phyloP scores from a whole-genome alignment of 805 yeast genomes.

The Jamesozyma piceae region DNA sequence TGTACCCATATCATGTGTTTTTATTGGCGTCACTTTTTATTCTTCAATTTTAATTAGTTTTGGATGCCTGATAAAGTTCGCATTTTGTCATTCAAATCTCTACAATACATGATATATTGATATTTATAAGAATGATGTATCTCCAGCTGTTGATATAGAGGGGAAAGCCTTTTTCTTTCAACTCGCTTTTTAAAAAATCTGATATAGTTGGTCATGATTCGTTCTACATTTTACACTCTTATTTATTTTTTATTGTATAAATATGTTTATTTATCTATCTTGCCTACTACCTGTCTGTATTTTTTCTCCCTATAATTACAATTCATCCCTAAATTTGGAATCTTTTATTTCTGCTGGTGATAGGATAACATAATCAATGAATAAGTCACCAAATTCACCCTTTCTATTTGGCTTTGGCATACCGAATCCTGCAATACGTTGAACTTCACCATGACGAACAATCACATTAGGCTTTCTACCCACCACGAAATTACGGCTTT shows the following conservation, averaged over 20 bases:
- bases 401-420: conserved; percentile 50
- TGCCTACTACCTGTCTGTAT: too few relatives aligned
- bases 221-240: conserved; percentile 20
- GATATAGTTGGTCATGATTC: conserved; percentile 33
- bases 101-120: neutral
- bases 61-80: conserved; percentile 16
- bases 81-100: neutral
- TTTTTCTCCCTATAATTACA: conserved; percentile 15
- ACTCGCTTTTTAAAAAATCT: conserved; percentile 18
- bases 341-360: conserved; percentile 6
- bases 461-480: conserved; percentile 42
- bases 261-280: conserved; percentile 1
- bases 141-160: conserved; percentile 30
- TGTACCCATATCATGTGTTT: conserved; percentile 18
- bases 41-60: conserved; percentile 13
- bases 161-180: conserved; percentile 26
- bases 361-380: conserved; percentile 40
- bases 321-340: conserved; percentile 13
- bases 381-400: conserved; percentile 45
- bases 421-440: conserved; percentile 64
- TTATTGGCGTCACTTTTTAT: conserved; percentile 26
- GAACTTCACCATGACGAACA: conserved; percentile 61
- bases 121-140: conserved; percentile 25
- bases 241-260: too few relatives aligned
- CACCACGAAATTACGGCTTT: conserved; percentile 38